Percentiles rank a stretch among this genome's conserved stretches.
phyloP scores from a whole-genome alignment of 768 basidiomycete species.

The Piloderma croceum region DNA sequence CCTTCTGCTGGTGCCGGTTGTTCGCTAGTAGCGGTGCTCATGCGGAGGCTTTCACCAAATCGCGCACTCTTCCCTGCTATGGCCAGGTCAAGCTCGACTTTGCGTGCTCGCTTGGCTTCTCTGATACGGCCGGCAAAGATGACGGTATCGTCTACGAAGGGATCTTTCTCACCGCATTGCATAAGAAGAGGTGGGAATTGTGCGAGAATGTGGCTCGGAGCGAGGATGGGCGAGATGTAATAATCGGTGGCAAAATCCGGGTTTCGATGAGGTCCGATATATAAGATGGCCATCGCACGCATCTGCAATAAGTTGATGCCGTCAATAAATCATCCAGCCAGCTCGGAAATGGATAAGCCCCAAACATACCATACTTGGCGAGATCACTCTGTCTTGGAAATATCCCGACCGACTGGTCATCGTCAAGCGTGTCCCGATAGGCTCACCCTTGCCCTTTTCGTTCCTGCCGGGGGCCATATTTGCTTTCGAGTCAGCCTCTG shows the following conservation, averaged over 20 bases:
- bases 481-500: conserved; percentile 45
- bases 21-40: conserved; percentile 50
- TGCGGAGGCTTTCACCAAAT: conserved; percentile 58
- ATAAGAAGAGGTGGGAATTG: conserved; percentile 92
- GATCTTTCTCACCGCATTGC: conserved; percentile 93
- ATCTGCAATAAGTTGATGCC: conserved; percentile 55
- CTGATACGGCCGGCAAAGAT: conserved; percentile 94
- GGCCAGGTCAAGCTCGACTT: conserved; percentile 61
- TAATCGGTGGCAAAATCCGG: conserved; percentile 96
- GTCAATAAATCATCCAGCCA: conserved; percentile 6
- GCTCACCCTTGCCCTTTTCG: conserved; percentile 31
- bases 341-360: background rate
- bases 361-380: conserved; percentile 87
- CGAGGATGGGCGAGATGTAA: conserved; percentile 90
- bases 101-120: conserved; percentile 86
- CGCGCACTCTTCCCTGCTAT: conserved; percentile 57
- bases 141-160: conserved; percentile 96
- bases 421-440: conserved; percentile 82
- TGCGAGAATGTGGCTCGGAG: conserved; percentile 76
- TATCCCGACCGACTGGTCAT: conserved; percentile 95
- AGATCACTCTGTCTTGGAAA: conserved; percentile 90
- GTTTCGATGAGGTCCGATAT: conserved; percentile 89
- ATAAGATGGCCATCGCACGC: conserved; percentile 98
- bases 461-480: conserved; percentile 29
- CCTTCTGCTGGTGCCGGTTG: conserved; percentile 32